These are phyloP conservation scores for Blastomyces emzantsi DNA, from an alignment of 2,329 filamentous ascomycete species.

Conservation along the genomic window DNA sequence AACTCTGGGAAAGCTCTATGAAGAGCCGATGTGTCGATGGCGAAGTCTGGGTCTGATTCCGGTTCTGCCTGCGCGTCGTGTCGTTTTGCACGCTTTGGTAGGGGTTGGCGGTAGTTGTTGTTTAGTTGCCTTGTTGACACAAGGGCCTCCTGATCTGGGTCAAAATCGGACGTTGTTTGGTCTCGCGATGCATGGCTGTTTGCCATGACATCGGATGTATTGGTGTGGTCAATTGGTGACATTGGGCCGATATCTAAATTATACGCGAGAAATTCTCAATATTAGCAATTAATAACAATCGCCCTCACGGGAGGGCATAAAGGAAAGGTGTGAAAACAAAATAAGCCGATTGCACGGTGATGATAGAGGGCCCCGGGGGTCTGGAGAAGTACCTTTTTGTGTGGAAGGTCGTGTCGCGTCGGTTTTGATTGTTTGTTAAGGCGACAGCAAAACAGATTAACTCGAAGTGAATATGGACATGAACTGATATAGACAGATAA, in stretches of 20 bases:
- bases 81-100: slow-evolving; percentile 20
- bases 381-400: slow-evolving; percentile 1
- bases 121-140: slow-evolving; percentile 32
- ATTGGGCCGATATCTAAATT: background rate
- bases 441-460: background rate
- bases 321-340: background rate
- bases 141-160: slow-evolving; percentile 36
- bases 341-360: background rate
- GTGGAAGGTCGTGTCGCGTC: background rate
- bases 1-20: slow-evolving; percentile 42
- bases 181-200: slow-evolving; percentile 17
- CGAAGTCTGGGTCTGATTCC: slow-evolving; percentile 35
- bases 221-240: slow-evolving; percentile 12
- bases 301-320: background rate
- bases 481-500: background rate
- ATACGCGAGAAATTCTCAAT: background rate
- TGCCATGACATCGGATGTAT: slow-evolving; percentile 22
- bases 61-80: slow-evolving; percentile 9
- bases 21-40: slow-evolving; percentile 40
- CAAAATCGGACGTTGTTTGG: slow-evolving; percentile 29
- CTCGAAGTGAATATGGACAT: background rate
- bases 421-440: background rate
- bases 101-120: slow-evolving; percentile 22
- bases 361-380: background rate
- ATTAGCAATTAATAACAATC: background rate